Conservation (phyloP, 202 grass and related monocot species). For the Zizania palustris region DNA sequence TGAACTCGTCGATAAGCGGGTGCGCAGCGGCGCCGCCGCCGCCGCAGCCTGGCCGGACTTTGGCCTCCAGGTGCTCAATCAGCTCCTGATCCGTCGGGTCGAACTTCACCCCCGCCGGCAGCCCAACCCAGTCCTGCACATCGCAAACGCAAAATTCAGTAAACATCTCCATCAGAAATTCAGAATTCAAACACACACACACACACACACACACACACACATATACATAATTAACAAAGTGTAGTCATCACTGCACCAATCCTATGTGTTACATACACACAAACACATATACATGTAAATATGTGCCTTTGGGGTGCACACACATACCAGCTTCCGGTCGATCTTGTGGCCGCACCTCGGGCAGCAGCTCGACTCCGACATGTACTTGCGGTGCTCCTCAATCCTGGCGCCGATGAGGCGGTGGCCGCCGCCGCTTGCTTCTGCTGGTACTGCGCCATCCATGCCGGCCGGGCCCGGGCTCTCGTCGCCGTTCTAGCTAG, state of each 20-base stretch:
- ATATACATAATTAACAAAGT: constrained; percentile 34
- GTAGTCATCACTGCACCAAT: background rate
- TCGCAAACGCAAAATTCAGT: background rate
- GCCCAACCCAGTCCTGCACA: constrained; percentile 70
- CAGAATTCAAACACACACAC: background rate
- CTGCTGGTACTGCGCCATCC: constrained; percentile 37
- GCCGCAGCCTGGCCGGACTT: constrained; percentile 46
- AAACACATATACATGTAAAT: no score
- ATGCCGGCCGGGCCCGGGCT: constrained; percentile 30
- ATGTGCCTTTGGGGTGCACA: no score
- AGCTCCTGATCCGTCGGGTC: constrained; percentile 95
- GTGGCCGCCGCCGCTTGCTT: constrained; percentile 3
- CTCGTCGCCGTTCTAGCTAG: background rate
- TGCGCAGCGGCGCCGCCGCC: constrained; percentile 46
- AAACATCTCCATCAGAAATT: constrained; percentile 7
- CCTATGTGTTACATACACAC: background rate
- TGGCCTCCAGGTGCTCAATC: constrained; percentile 89
- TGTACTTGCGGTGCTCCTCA: constrained; percentile 61
- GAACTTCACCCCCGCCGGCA: constrained; percentile 83
- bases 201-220: background rate
- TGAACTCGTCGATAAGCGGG: constrained; percentile 93
- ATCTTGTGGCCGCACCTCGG: constrained; percentile 65
- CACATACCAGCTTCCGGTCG: constrained; percentile 53
- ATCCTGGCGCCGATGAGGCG: constrained; percentile 48
- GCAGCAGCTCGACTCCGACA: constrained; percentile 56